phyloP scores from a whole-genome alignment of 2,329 filamentous ascomycete genomes.

The Ophiosphaerella narmari region DNA sequence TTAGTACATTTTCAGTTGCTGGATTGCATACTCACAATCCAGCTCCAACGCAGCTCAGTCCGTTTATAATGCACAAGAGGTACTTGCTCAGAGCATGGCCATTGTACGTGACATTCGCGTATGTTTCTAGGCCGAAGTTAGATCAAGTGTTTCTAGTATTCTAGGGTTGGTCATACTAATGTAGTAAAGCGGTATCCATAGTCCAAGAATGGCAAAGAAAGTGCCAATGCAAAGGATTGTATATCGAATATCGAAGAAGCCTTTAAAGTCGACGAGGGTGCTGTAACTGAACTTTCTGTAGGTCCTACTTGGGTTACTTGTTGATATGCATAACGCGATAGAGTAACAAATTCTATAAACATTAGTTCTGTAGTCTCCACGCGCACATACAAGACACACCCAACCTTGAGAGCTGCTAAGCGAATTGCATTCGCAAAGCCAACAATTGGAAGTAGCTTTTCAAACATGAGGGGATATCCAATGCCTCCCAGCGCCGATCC shows the following conservation, averaged over 20 bases:
- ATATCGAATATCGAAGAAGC: constrained; percentile 37
- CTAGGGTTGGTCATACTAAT: constrained; percentile 35
- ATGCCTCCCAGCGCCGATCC: constrained; percentile 53
- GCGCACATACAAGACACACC: constrained; percentile 45
- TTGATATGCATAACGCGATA: constrained; percentile 43
- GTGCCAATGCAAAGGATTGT: constrained; percentile 36
- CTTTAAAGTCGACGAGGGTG: constrained; percentile 41
- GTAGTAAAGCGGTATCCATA: constrained; percentile 39
- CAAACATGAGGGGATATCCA: constrained; percentile 61
- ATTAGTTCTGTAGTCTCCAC: constrained; percentile 53
- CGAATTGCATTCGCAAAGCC: constrained; percentile 67
- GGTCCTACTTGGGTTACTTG: constrained; percentile 18
- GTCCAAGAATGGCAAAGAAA: constrained; percentile 35
- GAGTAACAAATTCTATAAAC: constrained; percentile 55
- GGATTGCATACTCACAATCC: constrained; percentile 48
- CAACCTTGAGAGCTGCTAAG: constrained; percentile 60
- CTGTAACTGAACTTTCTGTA: constrained; percentile 11
- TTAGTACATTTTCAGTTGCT: constrained; percentile 42
- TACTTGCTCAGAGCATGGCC: constrained; percentile 50
- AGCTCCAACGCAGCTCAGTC: constrained; percentile 60
- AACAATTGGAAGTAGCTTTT: constrained; percentile 58
- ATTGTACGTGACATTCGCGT: constrained; percentile 60
- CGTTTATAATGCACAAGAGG: constrained; percentile 55
- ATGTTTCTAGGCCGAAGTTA: constrained; percentile 55
- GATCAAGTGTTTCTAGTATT: not conserved